Percentiles rank a stretch among this genome's conserved stretches.
Conservation (phyloP, 2,329 filamentous ascomycete genomes). For the Calonectria honghensis region DNA sequence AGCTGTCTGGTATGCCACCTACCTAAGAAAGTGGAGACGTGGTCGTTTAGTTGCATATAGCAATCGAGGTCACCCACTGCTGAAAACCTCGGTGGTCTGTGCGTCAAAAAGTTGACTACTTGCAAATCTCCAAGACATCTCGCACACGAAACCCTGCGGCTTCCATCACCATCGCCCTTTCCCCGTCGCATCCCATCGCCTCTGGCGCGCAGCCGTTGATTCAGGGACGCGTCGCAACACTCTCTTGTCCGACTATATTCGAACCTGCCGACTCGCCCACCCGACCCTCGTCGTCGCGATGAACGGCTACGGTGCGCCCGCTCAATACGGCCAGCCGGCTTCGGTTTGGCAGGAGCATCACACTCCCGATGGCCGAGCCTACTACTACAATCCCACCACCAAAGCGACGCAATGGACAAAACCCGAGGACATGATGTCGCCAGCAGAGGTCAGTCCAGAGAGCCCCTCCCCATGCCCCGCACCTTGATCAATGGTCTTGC, state of each 20-base stretch:
- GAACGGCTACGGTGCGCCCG: slow-evolving; percentile 73
- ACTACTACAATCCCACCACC: slow-evolving; percentile 92
- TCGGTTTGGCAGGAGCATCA: slow-evolving; percentile 87
- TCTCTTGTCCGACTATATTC: not conserved
- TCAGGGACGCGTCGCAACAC: slow-evolving; percentile 37
- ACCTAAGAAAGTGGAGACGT: slow-evolving; percentile 42
- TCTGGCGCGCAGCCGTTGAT: slow-evolving; percentile 26
- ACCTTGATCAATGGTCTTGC: slow-evolving; percentile 25
- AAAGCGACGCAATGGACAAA: slow-evolving; percentile 96
- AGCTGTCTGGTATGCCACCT: slow-evolving; percentile 26
- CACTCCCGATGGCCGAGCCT: slow-evolving; percentile 87
- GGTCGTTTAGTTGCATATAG: slow-evolving; percentile 47
- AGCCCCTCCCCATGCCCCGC: not conserved
- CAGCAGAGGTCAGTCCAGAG: slow-evolving; percentile 79
- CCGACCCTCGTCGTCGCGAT: slow-evolving; percentile 63
- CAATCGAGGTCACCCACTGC: slow-evolving; percentile 21
- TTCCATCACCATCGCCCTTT: slow-evolving; percentile 40
- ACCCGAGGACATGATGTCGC: slow-evolving; percentile 90
- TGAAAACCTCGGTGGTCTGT: slow-evolving; percentile 47
- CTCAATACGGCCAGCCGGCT: slow-evolving; percentile 69
- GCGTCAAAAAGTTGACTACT: slow-evolving; percentile 52
- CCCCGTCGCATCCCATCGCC: slow-evolving; percentile 29
- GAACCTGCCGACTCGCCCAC: not conserved
- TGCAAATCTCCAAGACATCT: slow-evolving; percentile 37
- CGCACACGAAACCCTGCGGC: slow-evolving; percentile 40